phyloP scores from a whole-genome alignment of 768 basidiomycete species.

The Collybia mongolica region DNA sequence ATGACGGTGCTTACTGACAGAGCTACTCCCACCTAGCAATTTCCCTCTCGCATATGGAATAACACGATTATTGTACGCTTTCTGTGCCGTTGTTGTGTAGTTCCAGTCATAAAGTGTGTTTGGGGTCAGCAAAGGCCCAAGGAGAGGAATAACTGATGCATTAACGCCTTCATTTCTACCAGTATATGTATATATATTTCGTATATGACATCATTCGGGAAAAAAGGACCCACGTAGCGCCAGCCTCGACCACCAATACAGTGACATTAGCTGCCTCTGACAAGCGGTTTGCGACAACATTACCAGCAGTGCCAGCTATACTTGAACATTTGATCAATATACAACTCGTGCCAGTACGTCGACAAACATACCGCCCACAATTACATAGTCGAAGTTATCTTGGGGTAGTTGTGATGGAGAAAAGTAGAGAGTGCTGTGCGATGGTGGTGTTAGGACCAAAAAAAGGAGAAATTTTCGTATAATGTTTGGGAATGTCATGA shows the following conservation, averaged over 20 bases:
- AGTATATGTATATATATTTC: background rate
- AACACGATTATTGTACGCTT: constrained; percentile 14
- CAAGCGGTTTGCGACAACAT: constrained; percentile 20
- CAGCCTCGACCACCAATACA: constrained; percentile 23
- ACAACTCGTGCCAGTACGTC: background rate
- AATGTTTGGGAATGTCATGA: constrained; percentile 2
- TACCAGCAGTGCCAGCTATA: constrained; percentile 11
- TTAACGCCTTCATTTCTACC: constrained; percentile 8
- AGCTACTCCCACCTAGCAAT: constrained; percentile 23
- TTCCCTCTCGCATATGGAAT: constrained; percentile 21
- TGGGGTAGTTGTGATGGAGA: constrained; percentile 12
- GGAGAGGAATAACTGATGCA: constrained; percentile 2
- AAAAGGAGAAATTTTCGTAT: constrained; percentile 2
- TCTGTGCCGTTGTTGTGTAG: constrained; percentile 23
- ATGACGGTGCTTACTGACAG: constrained; percentile 16
- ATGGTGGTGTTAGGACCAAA: background rate
- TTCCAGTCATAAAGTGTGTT: constrained; percentile 23
- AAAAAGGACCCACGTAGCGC: constrained; percentile 12
- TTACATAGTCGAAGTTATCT: constrained; percentile 18
- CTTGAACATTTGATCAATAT: background rate
- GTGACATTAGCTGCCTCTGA: constrained; percentile 15
- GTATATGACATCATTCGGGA: background rate
- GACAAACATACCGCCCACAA: constrained; percentile 21
- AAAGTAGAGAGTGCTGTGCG: constrained; percentile 9
- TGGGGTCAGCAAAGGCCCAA: constrained; percentile 10